Base-by-base conservation (phyloP, 768 basidiomycete genomes). In the Termitomyces sp. region DNA sequence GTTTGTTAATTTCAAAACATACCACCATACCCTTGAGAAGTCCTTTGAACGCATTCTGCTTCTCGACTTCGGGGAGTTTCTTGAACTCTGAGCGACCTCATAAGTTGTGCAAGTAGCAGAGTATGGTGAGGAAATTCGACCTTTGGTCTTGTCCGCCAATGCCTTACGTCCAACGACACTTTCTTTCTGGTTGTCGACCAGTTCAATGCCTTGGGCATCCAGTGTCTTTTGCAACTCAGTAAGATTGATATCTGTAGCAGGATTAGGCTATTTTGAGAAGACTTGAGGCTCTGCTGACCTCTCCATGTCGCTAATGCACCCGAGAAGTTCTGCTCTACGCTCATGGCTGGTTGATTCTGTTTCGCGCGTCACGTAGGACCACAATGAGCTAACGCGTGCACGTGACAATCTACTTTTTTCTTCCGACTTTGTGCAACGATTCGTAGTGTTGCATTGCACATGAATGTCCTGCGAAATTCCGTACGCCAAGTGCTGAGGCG, bases 171-270 rank as follows among this genome's bases (percentile, higher is more conserved):
- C 94, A 3, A 99, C 79, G 42, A 98, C 80, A 60, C 90, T 93
- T 75, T 98, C 96, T 75, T 98, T 99, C 78, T 98, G 95, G 73
- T 95, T 95, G 78, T 98, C 94, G 20, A 99, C 95, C 13, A 99
- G 79, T 71, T 98, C 95, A 32, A 98, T 80, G 4, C 94, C 95
- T 57, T 98, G 96, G 6, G 81, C 76, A 71, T 98, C 95, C 46
- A 99, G 82, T 4, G 86, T 88, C 75, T 93, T 95, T 73, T 98
- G 96, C 25, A 98, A 77, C 59, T 97, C 93, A 18, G 85, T 73
- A 48, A 99, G 81, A 69, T 91, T 88, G 64, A 99, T 89, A 59
- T 86, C 94, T 97, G 61, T 36, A 18, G 7, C 13, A 12, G 11
- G n/a, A 11, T 53, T 4, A 46, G 49, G 27, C 15, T 25, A 55